These are phyloP conservation scores for Naganishia sp. DNA, from an alignment of 1,284 basidiomycete genomes.

Conservation along the genomic window DNA sequence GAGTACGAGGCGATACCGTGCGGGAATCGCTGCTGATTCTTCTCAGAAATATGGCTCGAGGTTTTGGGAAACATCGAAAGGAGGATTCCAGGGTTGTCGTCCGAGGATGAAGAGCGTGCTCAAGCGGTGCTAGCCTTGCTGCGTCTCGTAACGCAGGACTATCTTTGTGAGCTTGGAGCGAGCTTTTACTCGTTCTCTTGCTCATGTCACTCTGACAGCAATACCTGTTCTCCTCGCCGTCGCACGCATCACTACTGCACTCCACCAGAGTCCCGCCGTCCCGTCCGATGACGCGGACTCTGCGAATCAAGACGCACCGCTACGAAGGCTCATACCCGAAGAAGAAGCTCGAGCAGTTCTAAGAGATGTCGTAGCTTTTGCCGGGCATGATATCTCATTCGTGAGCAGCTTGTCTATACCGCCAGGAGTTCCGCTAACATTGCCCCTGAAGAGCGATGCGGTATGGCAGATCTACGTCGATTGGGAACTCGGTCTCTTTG, in stretches of 20 bases:
- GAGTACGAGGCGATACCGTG: background rate
- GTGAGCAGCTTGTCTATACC: background rate
- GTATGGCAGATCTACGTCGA: slow-evolving; percentile 27
- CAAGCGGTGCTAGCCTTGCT: slow-evolving; percentile 6
- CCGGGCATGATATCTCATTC: slow-evolving; percentile 19
- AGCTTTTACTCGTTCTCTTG: background rate
- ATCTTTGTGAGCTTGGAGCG: slow-evolving; percentile 19
- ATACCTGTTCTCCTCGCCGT: slow-evolving; percentile 18
- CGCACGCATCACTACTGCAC: background rate
- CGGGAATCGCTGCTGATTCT: background rate
- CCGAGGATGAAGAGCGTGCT: background rate
- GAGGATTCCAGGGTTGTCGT: slow-evolving; percentile 7
- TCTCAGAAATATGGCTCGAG: slow-evolving; percentile 26
- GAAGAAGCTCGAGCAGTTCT: slow-evolving; percentile 22
- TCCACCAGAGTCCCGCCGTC: background rate
- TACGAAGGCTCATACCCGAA: slow-evolving; percentile 5
- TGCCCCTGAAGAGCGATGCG: slow-evolving; percentile 4
- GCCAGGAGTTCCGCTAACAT: background rate
- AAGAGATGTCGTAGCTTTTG: slow-evolving; percentile 5
- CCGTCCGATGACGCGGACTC: background rate
- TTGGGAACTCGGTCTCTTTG: slow-evolving; percentile 30
- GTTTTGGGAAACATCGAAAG: slow-evolving; percentile 12
- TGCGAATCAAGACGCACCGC: background rate
- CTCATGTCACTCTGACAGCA: background rate
- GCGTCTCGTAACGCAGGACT: slow-evolving; percentile 23